phyloP scores from a whole-genome alignment of 345 rosid genomes.

The Rubroshorea leprosula region DNA sequence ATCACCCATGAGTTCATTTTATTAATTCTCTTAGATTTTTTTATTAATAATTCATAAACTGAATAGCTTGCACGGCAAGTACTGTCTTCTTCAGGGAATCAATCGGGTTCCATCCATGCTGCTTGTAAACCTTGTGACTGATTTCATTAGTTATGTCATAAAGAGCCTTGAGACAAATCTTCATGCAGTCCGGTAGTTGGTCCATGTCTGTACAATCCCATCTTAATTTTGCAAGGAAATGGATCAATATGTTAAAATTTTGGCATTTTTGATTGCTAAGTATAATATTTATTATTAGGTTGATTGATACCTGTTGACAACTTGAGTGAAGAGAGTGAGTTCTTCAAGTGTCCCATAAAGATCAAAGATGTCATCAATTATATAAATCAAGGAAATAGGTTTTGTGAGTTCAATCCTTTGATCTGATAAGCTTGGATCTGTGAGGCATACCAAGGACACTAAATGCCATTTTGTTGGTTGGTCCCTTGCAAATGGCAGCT shows the following conservation, averaged over 20 bases:
- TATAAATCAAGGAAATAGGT: constrained; percentile 46
- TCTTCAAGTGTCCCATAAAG: constrained; percentile 39
- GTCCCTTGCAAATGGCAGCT: constrained; percentile 41
- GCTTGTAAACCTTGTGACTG: constrained; percentile 19
- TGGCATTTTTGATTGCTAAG: too few relatives aligned
- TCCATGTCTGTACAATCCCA: constrained; percentile 31
- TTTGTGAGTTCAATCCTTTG: constrained; percentile 45
- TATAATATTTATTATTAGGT: too few relatives aligned
- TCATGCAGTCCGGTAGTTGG: constrained; percentile 33
- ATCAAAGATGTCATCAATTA: constrained; percentile 54
- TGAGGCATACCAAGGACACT: constrained; percentile 41
- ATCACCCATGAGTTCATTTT: too few relatives aligned
- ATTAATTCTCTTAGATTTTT: too few relatives aligned
- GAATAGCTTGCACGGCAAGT: too few relatives aligned
- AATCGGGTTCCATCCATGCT: constrained; percentile 34
- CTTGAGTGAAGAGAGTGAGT: constrained; percentile 39
- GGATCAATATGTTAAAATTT: too few relatives aligned
- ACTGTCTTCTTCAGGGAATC: constrained; percentile 37
- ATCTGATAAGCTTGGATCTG: constrained; percentile 43
- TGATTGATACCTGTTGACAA: too few relatives aligned
- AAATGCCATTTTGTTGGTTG: constrained; percentile 52
- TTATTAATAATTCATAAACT: too few relatives aligned
- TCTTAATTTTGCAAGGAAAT: too few relatives aligned
- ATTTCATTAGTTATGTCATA: constrained; percentile 30
- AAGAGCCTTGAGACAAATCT: constrained; percentile 37